Evolutionary conservation across 1,139 yeast genomes (phyloP).

Genomic region (Suhomyces kunorum): DNA sequence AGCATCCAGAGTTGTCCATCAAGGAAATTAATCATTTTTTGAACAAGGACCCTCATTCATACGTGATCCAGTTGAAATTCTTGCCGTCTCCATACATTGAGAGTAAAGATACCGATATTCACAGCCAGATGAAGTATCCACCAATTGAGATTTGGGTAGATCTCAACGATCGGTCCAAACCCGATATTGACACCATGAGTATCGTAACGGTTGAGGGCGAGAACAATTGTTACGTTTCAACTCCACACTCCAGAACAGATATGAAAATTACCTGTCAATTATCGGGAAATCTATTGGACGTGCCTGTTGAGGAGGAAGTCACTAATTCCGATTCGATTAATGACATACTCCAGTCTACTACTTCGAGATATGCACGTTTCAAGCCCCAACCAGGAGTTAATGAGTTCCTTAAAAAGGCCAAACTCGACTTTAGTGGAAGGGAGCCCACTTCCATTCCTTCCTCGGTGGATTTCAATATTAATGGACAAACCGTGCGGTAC

Average conservation of each 20-base stretch:
- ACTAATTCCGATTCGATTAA: slow-evolving; percentile 14
- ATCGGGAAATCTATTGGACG: slow-evolving; percentile 34
- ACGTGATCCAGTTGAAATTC: slow-evolving; percentile 47
- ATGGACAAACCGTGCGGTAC: slow-evolving; percentile 41
- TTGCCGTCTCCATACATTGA: slow-evolving; percentile 45
- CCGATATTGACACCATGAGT: slow-evolving; percentile 42
- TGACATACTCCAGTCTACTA: slow-evolving; percentile 31
- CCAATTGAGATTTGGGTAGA: slow-evolving; percentile 59
- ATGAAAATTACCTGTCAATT: slow-evolving; percentile 47
- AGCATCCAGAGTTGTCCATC: slow-evolving; percentile 21
- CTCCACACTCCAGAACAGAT: slow-evolving; percentile 45
- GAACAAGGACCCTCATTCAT: slow-evolving; percentile 19
- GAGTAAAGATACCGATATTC: slow-evolving; percentile 18
- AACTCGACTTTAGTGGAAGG: slow-evolving; percentile 43
- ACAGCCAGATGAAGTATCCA: slow-evolving; percentile 39
- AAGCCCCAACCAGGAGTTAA: slow-evolving; percentile 50
- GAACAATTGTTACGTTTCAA: slow-evolving; percentile 39
- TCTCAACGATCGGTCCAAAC: slow-evolving; percentile 38
- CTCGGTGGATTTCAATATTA: slow-evolving; percentile 36
- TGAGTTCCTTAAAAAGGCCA: slow-evolving; percentile 38
- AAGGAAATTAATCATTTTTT: slow-evolving; percentile 25
- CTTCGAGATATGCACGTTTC: slow-evolving; percentile 32
- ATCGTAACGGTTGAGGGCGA: slow-evolving; percentile 53
- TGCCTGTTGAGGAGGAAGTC: slow-evolving; percentile 6
- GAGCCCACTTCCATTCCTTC: slow-evolving; percentile 39